Percentiles rank a stretch among this genome's conserved stretches.
These are phyloP conservation scores for Kodamaea plutei DNA, from an alignment of 1,139 yeast genomes.

Conservation along the genomic window DNA sequence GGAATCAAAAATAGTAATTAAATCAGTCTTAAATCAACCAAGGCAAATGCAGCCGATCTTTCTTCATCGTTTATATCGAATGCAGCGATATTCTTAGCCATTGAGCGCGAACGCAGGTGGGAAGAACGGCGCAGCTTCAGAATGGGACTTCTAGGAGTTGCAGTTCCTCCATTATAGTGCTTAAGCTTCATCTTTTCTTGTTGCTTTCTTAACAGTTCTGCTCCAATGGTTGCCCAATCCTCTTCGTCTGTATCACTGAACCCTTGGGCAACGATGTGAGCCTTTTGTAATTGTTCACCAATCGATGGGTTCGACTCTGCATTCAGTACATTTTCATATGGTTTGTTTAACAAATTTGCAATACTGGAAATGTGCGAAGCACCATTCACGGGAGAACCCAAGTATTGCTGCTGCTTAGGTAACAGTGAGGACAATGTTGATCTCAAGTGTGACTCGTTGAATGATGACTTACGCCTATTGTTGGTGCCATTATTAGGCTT, in stretches of 20 bases:
- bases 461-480: slow-evolving; percentile 43
- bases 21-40: slow-evolving; percentile 56
- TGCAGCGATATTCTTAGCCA: slow-evolving; percentile 5
- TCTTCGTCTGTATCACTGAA: slow-evolving; percentile 78
- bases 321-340: too few relatives aligned
- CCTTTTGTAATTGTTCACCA: slow-evolving; percentile 5
- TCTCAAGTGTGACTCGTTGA: slow-evolving; percentile 42
- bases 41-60: slow-evolving; percentile 57
- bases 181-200: slow-evolving; percentile 9
- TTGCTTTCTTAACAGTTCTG: slow-evolving; percentile 52
- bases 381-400: slow-evolving; percentile 8
- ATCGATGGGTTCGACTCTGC: slow-evolving; percentile 14
- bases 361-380: slow-evolving; percentile 13
- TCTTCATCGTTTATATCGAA: slow-evolving; percentile 33
- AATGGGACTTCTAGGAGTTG: slow-evolving; percentile 4
- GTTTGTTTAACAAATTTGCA: slow-evolving; percentile 14
- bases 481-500: too few relatives aligned
- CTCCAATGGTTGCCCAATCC: slow-evolving; percentile 91
- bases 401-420: slow-evolving; percentile 3
- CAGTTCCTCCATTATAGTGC: too few relatives aligned
- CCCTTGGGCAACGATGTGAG: slow-evolving; percentile 9
- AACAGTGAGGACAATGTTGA: slow-evolving; percentile 34
- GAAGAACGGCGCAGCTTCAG: slow-evolving; percentile 8
- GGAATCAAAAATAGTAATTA: too few relatives aligned
- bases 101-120: slow-evolving; percentile 7